Percentiles rank a stretch among this genome's conserved stretches.
These are phyloP conservation scores for Ploettnerulaceae sp. DNA, from an alignment of 2,329 filamentous ascomycete genomes.

Conservation along the genomic window DNA sequence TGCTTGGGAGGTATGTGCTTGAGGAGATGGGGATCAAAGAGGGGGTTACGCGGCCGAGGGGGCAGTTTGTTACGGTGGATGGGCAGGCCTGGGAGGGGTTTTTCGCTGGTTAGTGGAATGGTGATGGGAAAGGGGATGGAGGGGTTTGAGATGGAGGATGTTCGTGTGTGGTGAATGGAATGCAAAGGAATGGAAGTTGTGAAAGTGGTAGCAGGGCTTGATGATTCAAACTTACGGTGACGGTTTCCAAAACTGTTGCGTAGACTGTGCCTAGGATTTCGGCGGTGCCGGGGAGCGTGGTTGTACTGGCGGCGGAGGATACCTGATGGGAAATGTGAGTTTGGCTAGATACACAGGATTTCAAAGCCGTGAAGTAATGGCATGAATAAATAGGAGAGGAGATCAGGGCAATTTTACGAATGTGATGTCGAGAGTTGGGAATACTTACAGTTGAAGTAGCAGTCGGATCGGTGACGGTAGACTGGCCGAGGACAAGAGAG, in stretches of 20 bases:
- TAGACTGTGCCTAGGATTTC: not conserved
- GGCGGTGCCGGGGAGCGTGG: not conserved
- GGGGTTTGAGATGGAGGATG: not conserved
- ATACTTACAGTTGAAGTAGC: not conserved
- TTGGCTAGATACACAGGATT: not conserved
- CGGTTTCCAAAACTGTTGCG: not conserved
- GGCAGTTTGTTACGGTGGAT: not conserved
- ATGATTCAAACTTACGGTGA: no score
- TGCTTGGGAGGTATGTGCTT: not conserved
- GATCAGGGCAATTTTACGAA: no score
- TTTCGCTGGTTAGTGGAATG: not conserved
- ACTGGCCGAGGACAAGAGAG: not conserved
- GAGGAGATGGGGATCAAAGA: not conserved
- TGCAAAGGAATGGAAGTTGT: not conserved
- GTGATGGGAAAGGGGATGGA: not conserved
- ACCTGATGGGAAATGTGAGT: not conserved
- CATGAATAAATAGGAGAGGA: no score
- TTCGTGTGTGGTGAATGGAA: not conserved
- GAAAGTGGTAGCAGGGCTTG: no score
- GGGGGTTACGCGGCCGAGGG: not conserved
- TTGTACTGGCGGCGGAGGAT: not conserved
- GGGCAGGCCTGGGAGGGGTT: slow-evolving; percentile 1
- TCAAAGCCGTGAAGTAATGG: not conserved
- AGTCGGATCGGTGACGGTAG: no score
- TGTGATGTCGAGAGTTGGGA: no score